Conservation (phyloP, 257 asterid genomes). For the Leonotis leonurus region DNA sequence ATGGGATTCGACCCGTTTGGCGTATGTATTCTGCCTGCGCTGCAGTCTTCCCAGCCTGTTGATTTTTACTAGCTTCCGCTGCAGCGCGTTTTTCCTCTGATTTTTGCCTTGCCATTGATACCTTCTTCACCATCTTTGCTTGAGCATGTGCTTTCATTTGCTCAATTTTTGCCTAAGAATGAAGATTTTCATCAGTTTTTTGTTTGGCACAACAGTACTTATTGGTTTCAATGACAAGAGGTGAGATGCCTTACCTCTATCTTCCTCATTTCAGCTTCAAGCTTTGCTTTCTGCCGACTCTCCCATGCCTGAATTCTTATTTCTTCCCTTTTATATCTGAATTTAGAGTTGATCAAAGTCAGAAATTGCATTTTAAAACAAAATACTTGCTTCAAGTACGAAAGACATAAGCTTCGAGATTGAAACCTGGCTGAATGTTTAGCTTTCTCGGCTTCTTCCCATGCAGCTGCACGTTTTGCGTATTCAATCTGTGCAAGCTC, state of each 20-base stretch:
- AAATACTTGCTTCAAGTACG: too few relatives aligned
- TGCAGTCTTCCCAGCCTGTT: constrained; percentile 61
- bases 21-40: constrained; percentile 77
- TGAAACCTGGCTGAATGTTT: constrained; percentile 79
- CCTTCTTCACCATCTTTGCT: constrained; percentile 80
- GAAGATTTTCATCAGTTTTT: background rate
- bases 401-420: background rate
- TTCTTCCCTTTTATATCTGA: constrained; percentile 87
- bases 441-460: constrained; percentile 91
- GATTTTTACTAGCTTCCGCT: constrained; percentile 66
- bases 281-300: constrained; percentile 83
- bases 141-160: constrained; percentile 81
- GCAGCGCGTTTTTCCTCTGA: constrained; percentile 71
- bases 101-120: constrained; percentile 77
- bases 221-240: background rate
- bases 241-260: constrained; percentile 49
- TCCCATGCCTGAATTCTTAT: constrained; percentile 94
- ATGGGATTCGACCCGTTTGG: constrained; percentile 77
- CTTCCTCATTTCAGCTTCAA: constrained; percentile 95
- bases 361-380: background rate
- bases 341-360: background rate
- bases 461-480: constrained; percentile 78
- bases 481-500: constrained; percentile 54
- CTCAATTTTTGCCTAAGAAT: constrained; percentile 54
- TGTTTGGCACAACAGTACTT: background rate